A percentile compares a stretch with the other conserved stretches of the same genome.
Evolutionary conservation across 441 rosid species (phyloP).

Genomic region (Pelargonium citronellum): DNA sequence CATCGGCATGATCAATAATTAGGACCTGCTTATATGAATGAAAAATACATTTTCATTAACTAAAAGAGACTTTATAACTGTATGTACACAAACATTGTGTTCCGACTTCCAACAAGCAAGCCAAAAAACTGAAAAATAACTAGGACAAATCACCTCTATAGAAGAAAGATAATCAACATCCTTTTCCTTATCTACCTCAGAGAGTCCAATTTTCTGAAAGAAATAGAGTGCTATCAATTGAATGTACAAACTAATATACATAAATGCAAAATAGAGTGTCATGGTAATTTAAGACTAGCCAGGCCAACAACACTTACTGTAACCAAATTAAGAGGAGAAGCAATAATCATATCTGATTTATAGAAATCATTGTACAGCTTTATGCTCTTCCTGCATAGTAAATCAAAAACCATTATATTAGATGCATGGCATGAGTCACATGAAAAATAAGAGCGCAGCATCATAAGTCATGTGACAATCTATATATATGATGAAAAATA

Average conservation of each 20-base stretch:
- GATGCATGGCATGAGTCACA: not conserved
- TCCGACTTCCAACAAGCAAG: constrained; percentile 18
- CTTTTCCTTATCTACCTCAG: constrained; percentile 53
- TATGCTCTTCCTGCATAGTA: constrained; percentile 62
- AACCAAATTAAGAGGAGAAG: constrained; percentile 75
- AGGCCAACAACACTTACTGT: constrained; percentile 39
- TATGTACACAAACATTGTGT: not conserved
- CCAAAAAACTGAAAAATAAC: not conserved
- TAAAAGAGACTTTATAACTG: constrained; percentile 14
- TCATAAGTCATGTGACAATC: not conserved
- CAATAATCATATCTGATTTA: constrained; percentile 83
- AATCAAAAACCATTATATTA: not conserved
- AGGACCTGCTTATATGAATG: constrained; percentile 52
- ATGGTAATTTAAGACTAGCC: constrained; percentile 3
- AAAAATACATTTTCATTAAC: constrained; percentile 21
- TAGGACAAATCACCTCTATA: constrained; percentile 56
- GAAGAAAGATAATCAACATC: constrained; percentile 90
- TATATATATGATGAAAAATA: not conserved
- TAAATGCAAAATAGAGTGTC: not conserved
- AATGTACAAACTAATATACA: constrained; percentile 12
- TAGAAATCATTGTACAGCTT: constrained; percentile 80
- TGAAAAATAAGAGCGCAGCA: not conserved
- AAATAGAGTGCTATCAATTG: constrained; percentile 15
- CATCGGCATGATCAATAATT: constrained; percentile 88
- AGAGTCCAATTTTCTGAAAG: constrained; percentile 66